A percentile compares a stretch with the other conserved stretches of the same genome.
Evolutionary conservation across 208 protist species (phyloP).

Genomic region (Kentomonas sorsogonicus): DNA sequence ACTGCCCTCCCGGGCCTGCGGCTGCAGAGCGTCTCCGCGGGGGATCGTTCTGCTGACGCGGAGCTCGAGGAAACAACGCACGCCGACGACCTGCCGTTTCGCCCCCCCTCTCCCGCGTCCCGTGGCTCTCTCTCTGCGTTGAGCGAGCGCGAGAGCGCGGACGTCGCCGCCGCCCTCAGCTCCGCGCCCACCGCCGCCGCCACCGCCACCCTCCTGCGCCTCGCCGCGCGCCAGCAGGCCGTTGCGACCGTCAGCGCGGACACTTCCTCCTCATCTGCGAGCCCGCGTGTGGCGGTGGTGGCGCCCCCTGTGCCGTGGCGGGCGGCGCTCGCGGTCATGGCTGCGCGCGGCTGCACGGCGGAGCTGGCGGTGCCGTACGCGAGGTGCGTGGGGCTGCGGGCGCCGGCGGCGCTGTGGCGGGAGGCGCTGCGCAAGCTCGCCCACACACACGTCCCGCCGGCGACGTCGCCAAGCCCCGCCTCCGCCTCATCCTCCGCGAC

Average conservation of each 20-base stretch:
- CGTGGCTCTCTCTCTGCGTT: neutral
- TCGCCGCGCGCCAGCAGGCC: slow-evolving; percentile 2
- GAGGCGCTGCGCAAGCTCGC: slow-evolving; percentile 24
- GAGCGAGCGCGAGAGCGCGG: neutral
- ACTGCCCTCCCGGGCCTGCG: too few species aligned
- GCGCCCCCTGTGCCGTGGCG: slow-evolving; percentile 22
- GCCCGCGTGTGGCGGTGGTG: slow-evolving; percentile 1
- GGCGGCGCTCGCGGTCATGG: slow-evolving; percentile 26
- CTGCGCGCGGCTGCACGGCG: slow-evolving; percentile 21
- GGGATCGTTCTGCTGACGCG: too few species aligned
- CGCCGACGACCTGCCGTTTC: too few species aligned
- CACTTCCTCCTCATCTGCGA: too few species aligned
- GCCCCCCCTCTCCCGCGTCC: too few species aligned
- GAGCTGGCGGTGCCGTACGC: slow-evolving; percentile 39
- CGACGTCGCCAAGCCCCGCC: too few species aligned
- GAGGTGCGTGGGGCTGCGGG: slow-evolving; percentile 42
- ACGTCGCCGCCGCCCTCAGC: slow-evolving; percentile 2
- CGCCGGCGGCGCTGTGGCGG: slow-evolving; percentile 39
- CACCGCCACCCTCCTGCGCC: slow-evolving; percentile 4
- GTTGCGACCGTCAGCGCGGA: neutral
- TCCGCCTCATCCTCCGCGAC: too few species aligned
- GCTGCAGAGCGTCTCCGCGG: too few species aligned
- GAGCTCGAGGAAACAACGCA: too few species aligned
- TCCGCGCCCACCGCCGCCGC: neutral
- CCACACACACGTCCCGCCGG: neutral